Evolutionary conservation across 2,329 filamentous ascomycete species (phyloP).

Genomic region (Epichloe glyceriae): DNA sequence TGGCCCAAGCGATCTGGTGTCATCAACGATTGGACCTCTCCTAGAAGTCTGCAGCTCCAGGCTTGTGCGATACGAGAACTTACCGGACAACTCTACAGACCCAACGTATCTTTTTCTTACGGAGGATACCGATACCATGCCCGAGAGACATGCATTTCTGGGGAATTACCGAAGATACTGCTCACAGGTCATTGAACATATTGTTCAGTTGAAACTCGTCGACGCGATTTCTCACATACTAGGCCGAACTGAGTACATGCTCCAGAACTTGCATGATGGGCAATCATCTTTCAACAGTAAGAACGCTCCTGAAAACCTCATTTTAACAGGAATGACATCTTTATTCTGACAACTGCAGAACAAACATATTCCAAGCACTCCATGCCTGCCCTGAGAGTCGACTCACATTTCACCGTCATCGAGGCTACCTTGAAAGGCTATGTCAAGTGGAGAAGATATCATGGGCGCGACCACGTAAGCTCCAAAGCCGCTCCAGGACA

Average conservation of each 20-base stretch:
- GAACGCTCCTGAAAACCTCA: constrained; percentile 9
- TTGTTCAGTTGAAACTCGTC: constrained; percentile 67
- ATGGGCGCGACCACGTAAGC: constrained; percentile 19
- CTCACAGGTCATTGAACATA: constrained; percentile 71
- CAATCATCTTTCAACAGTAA: constrained; percentile 53
- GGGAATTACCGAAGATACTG: constrained; percentile 93
- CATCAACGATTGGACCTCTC: constrained; percentile 57
- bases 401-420: constrained; percentile 81
- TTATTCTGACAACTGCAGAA: constrained; percentile 20
- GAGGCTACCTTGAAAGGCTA: constrained; percentile 84
- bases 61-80: constrained; percentile 73
- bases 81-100: constrained; percentile 72
- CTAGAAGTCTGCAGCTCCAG: constrained; percentile 74
- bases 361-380: constrained; percentile 56
- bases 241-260: constrained; percentile 57
- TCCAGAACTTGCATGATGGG: constrained; percentile 64
- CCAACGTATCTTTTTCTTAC: constrained; percentile 69
- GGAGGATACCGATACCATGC: constrained; percentile 89
- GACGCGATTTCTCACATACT: constrained; percentile 84
- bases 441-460: constrained; percentile 53
- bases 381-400: constrained; percentile 61
- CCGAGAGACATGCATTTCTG: constrained; percentile 87
- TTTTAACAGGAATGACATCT: background rate
- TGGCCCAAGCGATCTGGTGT: constrained; percentile 46
- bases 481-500: background rate